Conservation (phyloP, 768 basidiomycete genomes). For the Mycena metata region DNA sequence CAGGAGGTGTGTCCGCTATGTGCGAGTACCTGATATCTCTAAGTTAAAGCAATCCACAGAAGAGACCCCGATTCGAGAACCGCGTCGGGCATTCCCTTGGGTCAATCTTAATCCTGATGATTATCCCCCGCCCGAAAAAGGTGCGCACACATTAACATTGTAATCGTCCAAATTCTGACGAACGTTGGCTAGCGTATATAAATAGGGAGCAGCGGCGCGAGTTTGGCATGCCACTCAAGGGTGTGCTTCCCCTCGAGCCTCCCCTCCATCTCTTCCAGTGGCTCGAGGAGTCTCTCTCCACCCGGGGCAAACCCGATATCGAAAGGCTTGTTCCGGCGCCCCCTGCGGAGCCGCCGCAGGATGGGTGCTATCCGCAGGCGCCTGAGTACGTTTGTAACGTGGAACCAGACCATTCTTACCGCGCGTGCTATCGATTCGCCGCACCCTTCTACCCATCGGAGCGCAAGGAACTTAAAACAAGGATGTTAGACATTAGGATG, state of each 20-base stretch:
- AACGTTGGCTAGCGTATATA: not conserved
- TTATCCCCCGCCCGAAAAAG: too few species aligned
- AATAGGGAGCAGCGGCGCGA: not conserved
- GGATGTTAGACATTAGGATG: constrained; percentile 13
- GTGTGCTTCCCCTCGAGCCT: not conserved
- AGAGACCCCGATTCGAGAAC: too few species aligned
- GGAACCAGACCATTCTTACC: constrained; percentile 8
- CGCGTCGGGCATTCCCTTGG: too few species aligned
- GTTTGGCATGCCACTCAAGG: not conserved
- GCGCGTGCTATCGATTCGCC: constrained; percentile 6
- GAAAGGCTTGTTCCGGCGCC: constrained; percentile 3
- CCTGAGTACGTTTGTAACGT: not conserved
- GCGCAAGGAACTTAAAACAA: not conserved
- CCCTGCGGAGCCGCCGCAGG: not conserved
- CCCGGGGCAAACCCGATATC: not conserved
- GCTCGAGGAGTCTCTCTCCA: not conserved
- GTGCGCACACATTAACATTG: too few species aligned
- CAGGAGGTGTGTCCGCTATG: too few species aligned
- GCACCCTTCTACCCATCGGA: not conserved
- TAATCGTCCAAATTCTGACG: too few species aligned
- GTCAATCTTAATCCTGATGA: too few species aligned
- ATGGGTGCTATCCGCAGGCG: constrained; percentile 2
- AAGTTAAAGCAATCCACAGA: too few species aligned
- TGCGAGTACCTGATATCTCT: too few species aligned
- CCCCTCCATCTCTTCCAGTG: not conserved